phyloP scores from a whole-genome alignment of 768 basidiomycete species.

The Collybiopsis confluens region DNA sequence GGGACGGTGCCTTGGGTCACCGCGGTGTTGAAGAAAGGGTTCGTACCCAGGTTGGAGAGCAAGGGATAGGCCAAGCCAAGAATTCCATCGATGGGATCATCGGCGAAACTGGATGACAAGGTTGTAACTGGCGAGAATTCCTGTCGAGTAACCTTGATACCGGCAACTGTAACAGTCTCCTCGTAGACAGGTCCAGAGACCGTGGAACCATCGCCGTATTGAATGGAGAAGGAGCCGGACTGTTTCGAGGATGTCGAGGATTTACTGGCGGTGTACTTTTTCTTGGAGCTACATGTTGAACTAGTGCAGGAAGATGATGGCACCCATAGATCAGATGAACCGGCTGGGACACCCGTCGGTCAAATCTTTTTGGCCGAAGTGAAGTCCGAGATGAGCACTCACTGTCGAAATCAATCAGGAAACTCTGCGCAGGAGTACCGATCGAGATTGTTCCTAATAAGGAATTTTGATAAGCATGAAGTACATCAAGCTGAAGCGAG shows the following conservation, averaged over 20 bases:
- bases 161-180: slow-evolving; percentile 26
- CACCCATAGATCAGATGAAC: slow-evolving; percentile 32
- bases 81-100: slow-evolving; percentile 16
- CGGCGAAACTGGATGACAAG: slow-evolving; percentile 24
- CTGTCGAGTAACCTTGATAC: slow-evolving; percentile 17
- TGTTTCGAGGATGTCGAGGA: slow-evolving; percentile 27
- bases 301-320: slow-evolving; percentile 24
- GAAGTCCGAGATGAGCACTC: slow-evolving; percentile 8
- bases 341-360: slow-evolving; percentile 11
- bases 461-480: not conserved
- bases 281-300: slow-evolving; percentile 25
- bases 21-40: slow-evolving; percentile 39
- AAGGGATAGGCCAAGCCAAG: slow-evolving; percentile 32
- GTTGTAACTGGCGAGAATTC: slow-evolving; percentile 30
- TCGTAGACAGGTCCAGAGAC: slow-evolving; percentile 34
- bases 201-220: slow-evolving; percentile 41
- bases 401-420: slow-evolving; percentile 40
- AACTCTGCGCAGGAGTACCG: slow-evolving; percentile 31
- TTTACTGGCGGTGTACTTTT: slow-evolving; percentile 21
- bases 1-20: slow-evolving; percentile 25
- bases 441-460: slow-evolving; percentile 22
- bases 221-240: slow-evolving; percentile 29
- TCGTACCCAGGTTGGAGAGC: slow-evolving; percentile 26
- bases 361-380: not conserved
- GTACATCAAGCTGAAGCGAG: not conserved